These are phyloP conservation scores for Capsicum rhomboideum DNA, from an alignment of 257 asterid species.

Conservation along the genomic window DNA sequence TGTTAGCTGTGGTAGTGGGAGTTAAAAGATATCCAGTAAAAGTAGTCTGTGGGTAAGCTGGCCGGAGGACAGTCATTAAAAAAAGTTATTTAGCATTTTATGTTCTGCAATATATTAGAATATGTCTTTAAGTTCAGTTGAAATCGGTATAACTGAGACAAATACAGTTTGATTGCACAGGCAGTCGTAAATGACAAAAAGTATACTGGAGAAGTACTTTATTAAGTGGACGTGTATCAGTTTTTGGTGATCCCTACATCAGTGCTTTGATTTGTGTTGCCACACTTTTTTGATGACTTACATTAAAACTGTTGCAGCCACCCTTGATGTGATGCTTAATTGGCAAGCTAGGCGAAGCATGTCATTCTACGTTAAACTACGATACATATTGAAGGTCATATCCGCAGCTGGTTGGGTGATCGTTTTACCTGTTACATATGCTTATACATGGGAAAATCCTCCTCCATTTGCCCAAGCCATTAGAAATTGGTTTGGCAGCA, in stretches of 20 bases:
- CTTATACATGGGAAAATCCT: constrained; percentile 86
- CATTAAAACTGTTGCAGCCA: constrained; percentile 39
- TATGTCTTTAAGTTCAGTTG: background rate
- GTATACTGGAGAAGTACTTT: background rate
- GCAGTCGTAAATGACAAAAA: background rate
- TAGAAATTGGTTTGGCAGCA: constrained; percentile 85
- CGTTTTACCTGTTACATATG: constrained; percentile 88
- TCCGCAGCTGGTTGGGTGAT: constrained; percentile 97
- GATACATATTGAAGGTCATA: constrained; percentile 75
- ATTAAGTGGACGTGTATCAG: background rate
- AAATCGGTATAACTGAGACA: background rate
- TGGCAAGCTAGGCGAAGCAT: constrained; percentile 91
- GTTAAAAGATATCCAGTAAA: background rate
- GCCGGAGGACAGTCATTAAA: background rate
- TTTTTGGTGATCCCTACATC: background rate
- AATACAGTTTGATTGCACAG: background rate
- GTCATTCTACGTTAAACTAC: constrained; percentile 86
- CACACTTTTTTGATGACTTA: background rate
- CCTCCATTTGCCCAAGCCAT: constrained; percentile 90
- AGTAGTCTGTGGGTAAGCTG: background rate
- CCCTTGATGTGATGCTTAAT: constrained; percentile 79
- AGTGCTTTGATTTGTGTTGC: background rate
- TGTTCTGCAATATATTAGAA: background rate
- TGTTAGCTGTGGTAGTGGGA: background rate
- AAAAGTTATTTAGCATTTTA: background rate